phyloP scores from a whole-genome alignment of 768 basidiomycete genomes.

The Botryobasidium botryosum region DNA sequence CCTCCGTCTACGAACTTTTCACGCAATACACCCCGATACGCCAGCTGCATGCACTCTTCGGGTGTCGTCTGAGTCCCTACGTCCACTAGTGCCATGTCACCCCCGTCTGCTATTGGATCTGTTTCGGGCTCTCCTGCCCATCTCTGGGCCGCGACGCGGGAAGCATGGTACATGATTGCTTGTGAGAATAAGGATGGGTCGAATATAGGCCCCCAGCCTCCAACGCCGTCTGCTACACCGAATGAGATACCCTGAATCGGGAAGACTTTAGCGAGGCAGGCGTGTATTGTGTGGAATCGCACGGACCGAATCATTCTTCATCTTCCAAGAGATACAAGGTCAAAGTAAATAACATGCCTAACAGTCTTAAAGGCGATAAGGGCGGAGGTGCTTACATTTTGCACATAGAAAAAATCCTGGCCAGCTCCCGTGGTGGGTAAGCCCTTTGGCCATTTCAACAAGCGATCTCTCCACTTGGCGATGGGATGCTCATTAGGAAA shows the following conservation, averaged over 20 bases:
- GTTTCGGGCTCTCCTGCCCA: slow-evolving; percentile 10
- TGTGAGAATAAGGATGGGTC: slow-evolving; percentile 10
- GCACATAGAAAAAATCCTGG: slow-evolving; percentile 51
- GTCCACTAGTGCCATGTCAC: not conserved
- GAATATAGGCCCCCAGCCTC: slow-evolving; percentile 8
- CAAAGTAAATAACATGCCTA: not conserved
- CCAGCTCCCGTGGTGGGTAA: slow-evolving; percentile 28
- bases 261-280: not conserved
- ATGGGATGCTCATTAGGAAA: slow-evolving; percentile 43
- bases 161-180: slow-evolving; percentile 10
- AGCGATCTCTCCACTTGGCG: slow-evolving; percentile 52
- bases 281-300: slow-evolving; percentile 10
- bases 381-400: slow-evolving; percentile 34
- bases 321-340: slow-evolving; percentile 26
- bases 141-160: not conserved
- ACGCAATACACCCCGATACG: slow-evolving; percentile 51
- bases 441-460: slow-evolving; percentile 31
- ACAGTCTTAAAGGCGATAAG: not conserved
- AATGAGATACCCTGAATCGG: slow-evolving; percentile 7
- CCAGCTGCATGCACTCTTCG: slow-evolving; percentile 49
- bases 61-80: slow-evolving; percentile 7
- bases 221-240: slow-evolving; percentile 11
- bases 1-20: slow-evolving; percentile 33
- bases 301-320: slow-evolving; percentile 65
- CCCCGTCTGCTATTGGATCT: slow-evolving; percentile 22